Base-by-base conservation (phyloP, 495 filamentous ascomycete genomes). In the Daldinia caldariorum region DNA sequence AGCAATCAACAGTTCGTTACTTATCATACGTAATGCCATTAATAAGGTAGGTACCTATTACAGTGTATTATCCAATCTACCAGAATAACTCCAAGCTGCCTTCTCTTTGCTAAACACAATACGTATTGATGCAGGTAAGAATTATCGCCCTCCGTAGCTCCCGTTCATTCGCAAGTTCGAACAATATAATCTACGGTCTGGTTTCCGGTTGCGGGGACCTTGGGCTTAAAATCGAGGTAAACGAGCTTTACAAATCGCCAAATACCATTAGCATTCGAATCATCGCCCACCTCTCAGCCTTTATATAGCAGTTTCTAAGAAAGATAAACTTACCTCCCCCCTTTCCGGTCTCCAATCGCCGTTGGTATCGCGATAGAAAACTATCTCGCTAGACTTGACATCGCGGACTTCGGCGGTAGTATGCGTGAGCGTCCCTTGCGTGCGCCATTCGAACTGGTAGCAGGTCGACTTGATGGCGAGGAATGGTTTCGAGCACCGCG, bases 191-290 rank as follows among this genome's bases (percentile, higher is more conserved):
- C 70, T 4, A 82, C 80, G 3, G 79, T 80, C 59, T 77, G 61
- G 32, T 80, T 80, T 9, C 80, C 80, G 0, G 75, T 78, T 1
- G 71, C 70, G 29, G 74, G 75, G 8, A 82, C 66, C 71, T 82
- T 82, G 7, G 80, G 80, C 53, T 79, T 79, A 62, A 82, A 82
- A 37, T 82, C 80, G 22, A 82, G 43, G 37, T 80, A 80, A 0
- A 82, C 79, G 16, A 80, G 66, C 79, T 72, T 41, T 10, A n/a
- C 16, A 13, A 22, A 6, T 32, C 50, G 20, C 31, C 0, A 67
- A 55, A 57, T 26, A 43, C 1, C 18, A 47, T 47, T 47, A 47
- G 43, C 18, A 47, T 20, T 5, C 20, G 0, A 16, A 12, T 20
- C 37, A 39, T 13, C 35, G 0, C 0, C 0, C 8, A 31, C n/a